Evolutionary conservation across 106 monocot genomes (phyloP), one percentile per base, ranked within the genome.

Genomic region (Alisma plantagoaquatica): DNA sequence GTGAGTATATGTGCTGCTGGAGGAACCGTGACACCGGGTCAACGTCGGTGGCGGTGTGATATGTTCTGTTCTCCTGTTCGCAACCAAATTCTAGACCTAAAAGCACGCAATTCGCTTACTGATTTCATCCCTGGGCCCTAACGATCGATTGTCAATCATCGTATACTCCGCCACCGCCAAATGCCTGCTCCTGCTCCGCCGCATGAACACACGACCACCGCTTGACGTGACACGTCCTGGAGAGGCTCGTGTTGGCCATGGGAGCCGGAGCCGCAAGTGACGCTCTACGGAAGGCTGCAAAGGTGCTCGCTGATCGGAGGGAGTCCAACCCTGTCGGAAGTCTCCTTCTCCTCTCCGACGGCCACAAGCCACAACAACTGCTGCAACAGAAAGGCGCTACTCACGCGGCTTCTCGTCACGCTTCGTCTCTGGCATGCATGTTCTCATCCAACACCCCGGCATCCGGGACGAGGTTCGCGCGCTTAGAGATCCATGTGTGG

Each of bases 321-420:
- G 77, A 89, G 25, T 71, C 81, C 32, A 98, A 98, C 59, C 81
- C 98, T 0, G 90, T 98, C 5, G 90, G 85, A 30, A 82, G 81
- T 38, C 70, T 98, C 54, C 70, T 98, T 80, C 90, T 98, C 27
- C 74, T 98, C 0, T 78, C 89, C 3, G 89, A 98, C 62, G 71
- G 47, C 31, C 81, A 73, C 28, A 56, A 71, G 56, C 42, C 65
- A 57, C 70, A 71, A 68, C 57, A 65, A 23, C 53, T 49, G 11
- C 26, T 41, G 2, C 15, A 56, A 2, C 32, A 9, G 31, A 31
- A 28, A 32, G 27, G 19, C 11, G 14, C 27, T 32, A 30, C 43
- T n/a, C 48, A n/a, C 8, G 9, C 19, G 0, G 12, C 20, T 10
- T 29, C 41, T 11, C 10, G 12, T 10, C 15, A 10, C 25, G 1